Conservation (phyloP, 768 basidiomycete genomes). For the Chalciporus pseudorubinellus region DNA sequence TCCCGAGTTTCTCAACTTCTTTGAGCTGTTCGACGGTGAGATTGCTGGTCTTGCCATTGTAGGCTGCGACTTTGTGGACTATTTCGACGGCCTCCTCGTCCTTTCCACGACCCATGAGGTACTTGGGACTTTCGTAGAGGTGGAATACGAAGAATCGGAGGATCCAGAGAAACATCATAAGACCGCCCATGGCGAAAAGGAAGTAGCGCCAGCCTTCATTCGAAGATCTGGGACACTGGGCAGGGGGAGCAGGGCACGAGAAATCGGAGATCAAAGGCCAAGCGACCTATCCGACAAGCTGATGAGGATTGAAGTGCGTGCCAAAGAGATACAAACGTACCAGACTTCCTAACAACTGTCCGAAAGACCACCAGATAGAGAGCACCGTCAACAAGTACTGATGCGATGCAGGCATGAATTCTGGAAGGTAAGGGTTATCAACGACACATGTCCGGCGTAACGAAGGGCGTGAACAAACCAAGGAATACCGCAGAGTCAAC, state of each 20-base stretch:
- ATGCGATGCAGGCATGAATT: slow-evolving; percentile 68
- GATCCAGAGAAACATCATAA: slow-evolving; percentile 61
- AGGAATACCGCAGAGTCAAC: slow-evolving; percentile 78
- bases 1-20: slow-evolving; percentile 13
- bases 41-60: slow-evolving; percentile 51
- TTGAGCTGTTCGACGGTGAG: slow-evolving; percentile 53
- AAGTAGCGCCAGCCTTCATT: slow-evolving; percentile 80
- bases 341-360: slow-evolving; percentile 60
- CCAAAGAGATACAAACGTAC: slow-evolving; percentile 20
- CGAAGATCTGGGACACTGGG: slow-evolving; percentile 47
- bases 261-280: slow-evolving; percentile 73
- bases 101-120: slow-evolving; percentile 63
- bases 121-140: slow-evolving; percentile 70
- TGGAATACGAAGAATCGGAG: slow-evolving; percentile 67
- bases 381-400: slow-evolving; percentile 75
- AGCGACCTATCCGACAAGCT: slow-evolving; percentile 45
- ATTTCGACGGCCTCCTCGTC: slow-evolving; percentile 62
- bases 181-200: slow-evolving; percentile 67
- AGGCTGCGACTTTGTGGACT: slow-evolving; percentile 57
- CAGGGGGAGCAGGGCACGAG: slow-evolving; percentile 52
- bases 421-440: slow-evolving; percentile 32
- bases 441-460: background rate
- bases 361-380: slow-evolving; percentile 80
- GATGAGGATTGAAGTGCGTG: background rate
- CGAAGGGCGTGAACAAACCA: slow-evolving; percentile 38